Evolutionary conservation across 2,329 filamentous ascomycete genomes (phyloP), one percentile per base, ranked within the genome.

Genomic region (Esteya vermicola): DNA sequence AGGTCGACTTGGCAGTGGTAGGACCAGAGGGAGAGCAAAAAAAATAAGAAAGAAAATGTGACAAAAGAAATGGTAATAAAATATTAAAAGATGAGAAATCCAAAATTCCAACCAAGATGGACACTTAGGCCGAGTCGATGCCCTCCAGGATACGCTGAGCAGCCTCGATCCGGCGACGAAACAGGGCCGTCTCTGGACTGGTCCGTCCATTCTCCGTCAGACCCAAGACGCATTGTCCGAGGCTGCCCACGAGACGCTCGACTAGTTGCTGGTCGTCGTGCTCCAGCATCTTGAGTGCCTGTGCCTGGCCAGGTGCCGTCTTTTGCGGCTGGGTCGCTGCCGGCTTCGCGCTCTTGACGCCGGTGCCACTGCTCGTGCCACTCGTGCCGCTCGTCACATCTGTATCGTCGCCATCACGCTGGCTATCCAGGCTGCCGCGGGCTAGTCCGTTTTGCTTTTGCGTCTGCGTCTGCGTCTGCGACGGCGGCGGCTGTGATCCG

Each of bases 141-240:
- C 83, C 84, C 48, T 89, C 83, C 23, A 93, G 63, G 4, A 84
- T 70, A 39, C 73, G 68, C 44, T 78, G 75, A 6, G 85, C 86
- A 39, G 76, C 73, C 48, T 93, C 84, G 38, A 94, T 68, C 48
- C 81, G 69, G 46, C 81, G 65, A 44, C 85, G 67, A 56, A 82
- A 76, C 43, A 79, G 65, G 40, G 77, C 67, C 37, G 68, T 70
- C 48, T 83, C 72, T 45, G 72, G 59, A 49, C 67, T 67, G 43
- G 69, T 59, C 47, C 61, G 60, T 47, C 72, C 63, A 38, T 65
- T 58, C 58, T 81, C 65, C 43, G 70, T 64, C 45, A 80, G 50
- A 23, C 66, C 71, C 9, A 78, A 54, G 2, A 79, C 72, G 43
- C 75, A 79, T 47, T 67, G 65, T 13, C 75, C 74, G 1, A 80